Percentiles rank a stretch among this genome's conserved stretches.
These are phyloP conservation scores for Centaurea solstitialis DNA, from an alignment of 129 eudicot genomes.

Conservation along the genomic window DNA sequence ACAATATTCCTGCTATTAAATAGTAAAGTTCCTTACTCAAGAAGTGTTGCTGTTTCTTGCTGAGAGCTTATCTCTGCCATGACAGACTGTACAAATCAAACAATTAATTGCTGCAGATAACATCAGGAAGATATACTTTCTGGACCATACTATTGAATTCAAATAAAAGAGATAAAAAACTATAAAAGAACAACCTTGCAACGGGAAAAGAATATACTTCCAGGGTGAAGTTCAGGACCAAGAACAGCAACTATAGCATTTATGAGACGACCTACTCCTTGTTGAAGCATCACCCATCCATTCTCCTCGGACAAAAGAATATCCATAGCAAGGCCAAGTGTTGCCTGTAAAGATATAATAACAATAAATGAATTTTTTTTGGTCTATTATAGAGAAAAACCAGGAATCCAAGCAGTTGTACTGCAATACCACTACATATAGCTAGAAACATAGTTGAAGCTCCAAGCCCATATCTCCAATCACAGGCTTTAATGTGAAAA, in stretches of 20 bases:
- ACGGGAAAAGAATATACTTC: slow-evolving; percentile 96
- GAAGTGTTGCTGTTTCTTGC: slow-evolving; percentile 87
- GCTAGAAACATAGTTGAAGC: neutral
- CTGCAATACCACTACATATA: neutral
- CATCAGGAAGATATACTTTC: slow-evolving; percentile 5
- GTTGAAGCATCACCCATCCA: slow-evolving; percentile 96
- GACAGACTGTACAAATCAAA: slow-evolving; percentile 64
- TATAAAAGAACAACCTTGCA: slow-evolving; percentile 68
- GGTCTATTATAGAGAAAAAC: neutral
- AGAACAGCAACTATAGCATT: slow-evolving; percentile 98
- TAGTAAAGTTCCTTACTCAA: slow-evolving; percentile 64
- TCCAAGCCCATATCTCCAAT: neutral
- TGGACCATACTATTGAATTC: slow-evolving; percentile 1
- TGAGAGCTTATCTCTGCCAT: slow-evolving; percentile 91
- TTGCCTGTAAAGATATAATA: slow-evolving; percentile 56
- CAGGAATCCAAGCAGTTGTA: neutral
- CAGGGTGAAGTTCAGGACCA: slow-evolving; percentile 98
- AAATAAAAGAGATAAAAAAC: slow-evolving; percentile 4
- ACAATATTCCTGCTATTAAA: slow-evolving; percentile 6
- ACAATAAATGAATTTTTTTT: neutral
- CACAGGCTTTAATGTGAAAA: neutral
- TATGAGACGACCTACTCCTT: slow-evolving; percentile 88
- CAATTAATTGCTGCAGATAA: slow-evolving; percentile 23
- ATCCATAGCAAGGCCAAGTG: slow-evolving; percentile 92
- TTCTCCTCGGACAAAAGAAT: slow-evolving; percentile 85